Evolutionary conservation across 345 rosid species (phyloP), one percentile per base, ranked within the genome.

Genomic region (Citrus unshiu): DNA sequence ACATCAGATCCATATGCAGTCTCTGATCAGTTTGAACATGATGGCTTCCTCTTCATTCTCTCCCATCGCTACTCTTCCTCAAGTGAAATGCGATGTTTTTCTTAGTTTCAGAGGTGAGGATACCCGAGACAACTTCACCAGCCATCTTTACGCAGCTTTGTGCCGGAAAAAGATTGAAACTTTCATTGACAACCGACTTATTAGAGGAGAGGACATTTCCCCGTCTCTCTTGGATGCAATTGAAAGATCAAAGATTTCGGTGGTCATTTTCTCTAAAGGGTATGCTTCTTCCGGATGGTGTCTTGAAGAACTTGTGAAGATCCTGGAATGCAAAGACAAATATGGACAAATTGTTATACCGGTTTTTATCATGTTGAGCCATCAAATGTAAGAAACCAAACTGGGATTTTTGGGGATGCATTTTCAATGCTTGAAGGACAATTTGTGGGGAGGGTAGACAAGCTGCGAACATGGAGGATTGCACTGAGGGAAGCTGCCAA

Each of bases 271-370:
- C 35, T 73, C 64, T 9, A 27, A 60, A 60, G 30, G 64, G 18
- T 60, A 60, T 60, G 64, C 77, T 24, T 60, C 62, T 73, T 73
- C 77, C 2, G 7, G 77, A 6, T 73, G 68, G 68, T 73, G 68
- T 24, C 43, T 73, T 18, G 57, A 73, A 1, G 77, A 73, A 30
- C 77, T 30, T 37, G 39, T 37, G 39, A 6, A 37, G 39, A 37
- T 37, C 39, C 39, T 37, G 39, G 39, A 37, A 37, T 37, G 39
- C 39, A 37, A 37, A 6, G 39, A 37, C 1, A 37, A 6, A 6
- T 37, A 37, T 37, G 39, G 39, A 37, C 8, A 37, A 6, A 37
- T 37, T 37, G 8, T 37, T 6, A 37, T 37, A 37, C 39, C 39
- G 6, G 39, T 37, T 37, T 37, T 6, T 37, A 37, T 37, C 39